phyloP scores from a whole-genome alignment of 768 basidiomycete genomes.

The Agaricus subrufescens region DNA sequence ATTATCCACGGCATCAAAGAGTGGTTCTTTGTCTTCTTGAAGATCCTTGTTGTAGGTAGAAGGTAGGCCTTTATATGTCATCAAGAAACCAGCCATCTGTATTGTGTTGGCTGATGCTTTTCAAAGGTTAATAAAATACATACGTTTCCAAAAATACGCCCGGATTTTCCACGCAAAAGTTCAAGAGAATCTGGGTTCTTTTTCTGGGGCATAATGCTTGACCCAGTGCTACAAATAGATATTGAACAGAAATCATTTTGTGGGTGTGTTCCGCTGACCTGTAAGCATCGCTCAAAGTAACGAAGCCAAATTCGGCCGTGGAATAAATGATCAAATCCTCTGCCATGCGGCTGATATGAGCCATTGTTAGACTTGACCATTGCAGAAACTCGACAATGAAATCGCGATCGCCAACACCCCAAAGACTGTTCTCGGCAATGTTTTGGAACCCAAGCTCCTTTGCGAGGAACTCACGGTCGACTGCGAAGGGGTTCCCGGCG shows the following conservation, averaged over 20 bases:
- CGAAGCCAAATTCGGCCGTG: slow-evolving; percentile 94
- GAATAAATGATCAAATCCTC: slow-evolving; percentile 98
- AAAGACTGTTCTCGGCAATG: slow-evolving; percentile 93
- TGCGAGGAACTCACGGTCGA: slow-evolving; percentile 91
- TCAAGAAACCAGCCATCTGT: slow-evolving; percentile 95
- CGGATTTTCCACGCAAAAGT: slow-evolving; percentile 90
- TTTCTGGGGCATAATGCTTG: slow-evolving; percentile 99
- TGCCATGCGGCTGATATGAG: slow-evolving; percentile 89
- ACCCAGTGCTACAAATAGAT: slow-evolving; percentile 70
- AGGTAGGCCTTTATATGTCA: slow-evolving; percentile 95
- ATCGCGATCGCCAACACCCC: slow-evolving; percentile 95
- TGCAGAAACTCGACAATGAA: slow-evolving; percentile 97
- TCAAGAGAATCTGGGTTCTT: slow-evolving; percentile 98
- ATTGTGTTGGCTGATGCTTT: not conserved
- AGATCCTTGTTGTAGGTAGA: slow-evolving; percentile 99
- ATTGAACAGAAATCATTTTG: not conserved
- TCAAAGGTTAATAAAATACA: slow-evolving; percentile 15
- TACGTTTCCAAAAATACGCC: slow-evolving; percentile 90
- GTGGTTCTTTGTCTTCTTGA: slow-evolving; percentile 97
- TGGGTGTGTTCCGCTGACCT: slow-evolving; percentile 42
- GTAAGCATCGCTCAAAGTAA: slow-evolving; percentile 95
- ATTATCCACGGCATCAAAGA: slow-evolving; percentile 92
- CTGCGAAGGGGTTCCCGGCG: slow-evolving; percentile 92
- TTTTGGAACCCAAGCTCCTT: slow-evolving; percentile 85
- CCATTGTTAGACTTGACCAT: slow-evolving; percentile 92